phyloP scores from a whole-genome alignment of 1,284 basidiomycete species.

The Moesziomyces aphidis region DNA sequence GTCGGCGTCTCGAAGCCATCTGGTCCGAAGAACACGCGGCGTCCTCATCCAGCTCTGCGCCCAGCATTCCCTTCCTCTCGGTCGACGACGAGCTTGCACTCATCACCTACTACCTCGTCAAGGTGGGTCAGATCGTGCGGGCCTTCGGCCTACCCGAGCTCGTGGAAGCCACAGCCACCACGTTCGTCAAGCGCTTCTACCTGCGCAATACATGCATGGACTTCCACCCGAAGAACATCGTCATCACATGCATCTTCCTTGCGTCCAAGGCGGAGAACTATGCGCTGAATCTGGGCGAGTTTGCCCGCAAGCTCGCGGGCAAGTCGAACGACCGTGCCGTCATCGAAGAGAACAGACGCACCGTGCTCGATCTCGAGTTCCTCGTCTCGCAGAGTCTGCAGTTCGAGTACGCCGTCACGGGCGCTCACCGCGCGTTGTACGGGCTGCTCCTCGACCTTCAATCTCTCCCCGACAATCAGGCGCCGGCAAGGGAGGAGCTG shows the following conservation, averaged over 20 bases:
- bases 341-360: slow-evolving; percentile 72
- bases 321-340: slow-evolving; percentile 80
- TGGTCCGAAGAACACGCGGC: slow-evolving; percentile 31
- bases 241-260: slow-evolving; percentile 88
- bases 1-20: slow-evolving; percentile 12
- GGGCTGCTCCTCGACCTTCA: slow-evolving; percentile 92
- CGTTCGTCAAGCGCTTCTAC: slow-evolving; percentile 96
- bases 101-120: slow-evolving; percentile 87
- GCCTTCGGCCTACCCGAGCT: slow-evolving; percentile 89
- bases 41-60: slow-evolving; percentile 5
- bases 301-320: slow-evolving; percentile 71
- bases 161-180: slow-evolving; percentile 90
- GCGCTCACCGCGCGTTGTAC: slow-evolving; percentile 87
- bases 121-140: slow-evolving; percentile 85
- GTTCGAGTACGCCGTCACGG: slow-evolving; percentile 94
- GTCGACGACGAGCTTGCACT: slow-evolving; percentile 87
- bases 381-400: slow-evolving; percentile 90
- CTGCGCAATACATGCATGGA: slow-evolving; percentile 98
- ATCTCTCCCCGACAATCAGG: slow-evolving; percentile 69
- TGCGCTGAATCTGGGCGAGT: slow-evolving; percentile 85
- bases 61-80: slow-evolving; percentile 75
- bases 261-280: slow-evolving; percentile 97
- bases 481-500: slow-evolving; percentile 29
- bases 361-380: slow-evolving; percentile 93
- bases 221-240: slow-evolving; percentile 97